Base-by-base conservation (phyloP, 768 basidiomycete species). In the Rhizopogon vesiculosus region DNA sequence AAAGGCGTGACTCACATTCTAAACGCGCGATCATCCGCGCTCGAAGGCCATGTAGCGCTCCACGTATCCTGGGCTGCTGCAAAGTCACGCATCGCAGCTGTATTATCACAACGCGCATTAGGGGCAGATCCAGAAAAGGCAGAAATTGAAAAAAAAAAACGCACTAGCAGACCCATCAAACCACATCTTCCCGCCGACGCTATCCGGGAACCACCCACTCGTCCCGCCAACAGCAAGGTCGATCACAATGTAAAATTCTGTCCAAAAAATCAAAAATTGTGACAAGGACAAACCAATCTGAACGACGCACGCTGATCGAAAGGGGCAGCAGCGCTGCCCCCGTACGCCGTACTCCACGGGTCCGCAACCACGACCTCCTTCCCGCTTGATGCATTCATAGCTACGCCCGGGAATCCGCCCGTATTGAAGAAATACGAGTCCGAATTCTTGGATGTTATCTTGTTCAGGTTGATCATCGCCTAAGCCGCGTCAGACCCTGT, bases 151-250 rank as follows among this genome's bases (percentile, higher is more conserved):
- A 35, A 13, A 42, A 33, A 35, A n/a, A 45, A 3, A 73, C 78
- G 42, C 61, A 84, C 80, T 78, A 42, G 58, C 61, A 35, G 80
- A 80, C 16, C 72, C 72, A 65, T 92, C 84, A 33, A 84, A 76
- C 90, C 89, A 92, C 19, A 63, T 55, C 25, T 69, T 69, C 12
- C 78, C 74, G 16, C 91, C 91, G 43, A 88, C 82, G 9, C 76
- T 18, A 38, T 69, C 68, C 1, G 68, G 68, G 53, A 69, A 69
- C 68, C 68, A 69, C 31, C 85, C 92, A 60, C 82, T 91, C 39
- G 89, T 91, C 2, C 86, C 85, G 9, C 93, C 93, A 9, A 82
- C 90, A 2, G 85, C 91, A 38, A 94, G 79, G 66, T 89, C 81
- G 65, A 95, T 72, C 63, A 91, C 83, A 25, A 94, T 72, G 72